Conservation (phyloP, 1,284 basidiomycete species). For the Anthracocystis panici-leucophaei region DNA sequence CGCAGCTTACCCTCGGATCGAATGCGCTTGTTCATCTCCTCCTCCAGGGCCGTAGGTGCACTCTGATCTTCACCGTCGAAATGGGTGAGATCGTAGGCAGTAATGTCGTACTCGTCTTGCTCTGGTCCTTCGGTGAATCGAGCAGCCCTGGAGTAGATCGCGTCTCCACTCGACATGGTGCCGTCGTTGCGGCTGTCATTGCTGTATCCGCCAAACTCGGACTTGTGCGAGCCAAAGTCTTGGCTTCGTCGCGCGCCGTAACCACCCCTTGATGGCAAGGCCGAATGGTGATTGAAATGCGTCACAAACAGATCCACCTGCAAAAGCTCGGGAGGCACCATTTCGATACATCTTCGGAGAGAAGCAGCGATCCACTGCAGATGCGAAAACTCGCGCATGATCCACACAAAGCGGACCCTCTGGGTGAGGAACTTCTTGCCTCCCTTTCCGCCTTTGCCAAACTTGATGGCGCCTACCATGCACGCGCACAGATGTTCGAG, state of each 20-base stretch:
- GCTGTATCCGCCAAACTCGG: slow-evolving; percentile 13
- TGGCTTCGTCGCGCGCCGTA: slow-evolving; percentile 15
- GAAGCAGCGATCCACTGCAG: slow-evolving; percentile 83
- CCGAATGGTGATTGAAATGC: slow-evolving; percentile 56
- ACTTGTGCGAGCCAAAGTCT: slow-evolving; percentile 11
- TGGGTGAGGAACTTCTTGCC: slow-evolving; percentile 73
- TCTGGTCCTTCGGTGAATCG: slow-evolving; percentile 70
- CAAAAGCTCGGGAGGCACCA: slow-evolving; percentile 76
- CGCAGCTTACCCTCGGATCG: slow-evolving; percentile 79
- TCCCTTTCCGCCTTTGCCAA: slow-evolving; percentile 59
- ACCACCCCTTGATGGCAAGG: slow-evolving; percentile 19
- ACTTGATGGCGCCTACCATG: slow-evolving; percentile 71
- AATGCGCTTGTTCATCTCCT: slow-evolving; percentile 75
- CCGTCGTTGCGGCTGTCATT: slow-evolving; percentile 17
- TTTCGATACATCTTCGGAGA: slow-evolving; percentile 77
- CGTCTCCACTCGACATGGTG: slow-evolving; percentile 15
- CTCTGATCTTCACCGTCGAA: slow-evolving; percentile 81
- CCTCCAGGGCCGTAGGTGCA: slow-evolving; percentile 76
- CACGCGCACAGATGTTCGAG: slow-evolving; percentile 79
- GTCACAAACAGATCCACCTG: slow-evolving; percentile 83
- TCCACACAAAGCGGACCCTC: slow-evolving; percentile 84
- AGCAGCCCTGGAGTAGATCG: slow-evolving; percentile 27
- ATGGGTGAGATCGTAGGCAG: slow-evolving; percentile 80
- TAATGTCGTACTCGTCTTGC: slow-evolving; percentile 72
- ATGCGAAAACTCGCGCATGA: slow-evolving; percentile 84